Conservation (phyloP, 176 grass and related monocot species). For the Coix lacrymajobi region DNA sequence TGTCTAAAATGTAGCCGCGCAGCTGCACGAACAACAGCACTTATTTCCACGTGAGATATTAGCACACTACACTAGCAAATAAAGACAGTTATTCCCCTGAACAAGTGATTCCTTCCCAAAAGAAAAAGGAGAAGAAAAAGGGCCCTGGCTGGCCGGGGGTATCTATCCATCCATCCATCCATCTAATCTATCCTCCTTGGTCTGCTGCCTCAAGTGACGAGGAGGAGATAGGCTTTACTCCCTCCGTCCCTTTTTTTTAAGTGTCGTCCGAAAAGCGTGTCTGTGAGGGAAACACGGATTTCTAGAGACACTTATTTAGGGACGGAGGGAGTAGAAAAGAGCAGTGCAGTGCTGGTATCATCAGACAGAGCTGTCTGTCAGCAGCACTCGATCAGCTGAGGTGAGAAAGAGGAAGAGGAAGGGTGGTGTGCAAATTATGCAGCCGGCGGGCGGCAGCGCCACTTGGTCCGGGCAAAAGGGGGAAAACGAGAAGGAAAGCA, state of each 20-base stretch:
- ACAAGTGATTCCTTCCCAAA: not conserved
- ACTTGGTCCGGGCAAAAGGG: slow-evolving; percentile 2
- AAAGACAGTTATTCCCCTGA: not conserved
- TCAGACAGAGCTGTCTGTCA: not conserved
- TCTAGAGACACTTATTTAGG: too few relatives aligned
- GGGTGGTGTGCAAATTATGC: not conserved
- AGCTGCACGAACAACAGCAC: not conserved
- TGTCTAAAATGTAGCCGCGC: not conserved
- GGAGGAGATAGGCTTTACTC: not conserved
- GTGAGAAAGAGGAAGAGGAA: too few relatives aligned
- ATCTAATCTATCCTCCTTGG: not conserved
- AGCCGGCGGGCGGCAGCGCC: not conserved
- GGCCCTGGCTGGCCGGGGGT: too few relatives aligned
- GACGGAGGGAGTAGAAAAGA: not conserved
- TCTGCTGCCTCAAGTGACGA: not conserved
- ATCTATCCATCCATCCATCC: not conserved
- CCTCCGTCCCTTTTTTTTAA: too few relatives aligned
- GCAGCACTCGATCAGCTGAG: too few relatives aligned
- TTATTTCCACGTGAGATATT: not conserved
- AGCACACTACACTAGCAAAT: not conserved
- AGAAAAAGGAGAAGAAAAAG: not conserved
- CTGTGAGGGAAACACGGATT: too few relatives aligned
- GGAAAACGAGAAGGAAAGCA: not conserved
- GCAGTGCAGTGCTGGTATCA: not conserved
- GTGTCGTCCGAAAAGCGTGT: too few relatives aligned